A percentile compares a stretch with the other conserved stretches of the same genome.
These are phyloP conservation scores for Narthecium ossifragum DNA, from an alignment of 106 monocot species.

Conservation along the genomic window DNA sequence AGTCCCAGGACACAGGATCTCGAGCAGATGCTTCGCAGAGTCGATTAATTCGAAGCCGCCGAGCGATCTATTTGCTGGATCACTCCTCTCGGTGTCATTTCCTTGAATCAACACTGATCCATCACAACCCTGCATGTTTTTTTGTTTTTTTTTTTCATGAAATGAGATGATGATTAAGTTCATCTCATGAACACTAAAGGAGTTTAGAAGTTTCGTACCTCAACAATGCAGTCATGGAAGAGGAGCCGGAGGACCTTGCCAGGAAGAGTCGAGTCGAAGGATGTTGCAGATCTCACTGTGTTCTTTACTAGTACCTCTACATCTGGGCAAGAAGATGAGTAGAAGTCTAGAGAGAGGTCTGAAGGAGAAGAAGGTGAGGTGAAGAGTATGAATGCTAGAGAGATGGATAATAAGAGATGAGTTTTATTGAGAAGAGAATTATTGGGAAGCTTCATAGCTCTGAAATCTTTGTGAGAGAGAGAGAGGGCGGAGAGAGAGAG, in stretches of 20 bases:
- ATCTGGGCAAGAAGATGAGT: conserved; percentile 60
- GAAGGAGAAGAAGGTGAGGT: conserved; percentile 8
- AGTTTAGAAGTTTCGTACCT: conserved; percentile 27
- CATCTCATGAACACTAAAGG: no score
- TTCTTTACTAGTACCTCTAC: conserved; percentile 46
- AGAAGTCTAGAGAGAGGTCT: conserved; percentile 50
- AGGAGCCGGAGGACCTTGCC: conserved; percentile 82
- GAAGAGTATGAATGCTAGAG: neutral
- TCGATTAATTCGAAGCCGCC: conserved; percentile 80
- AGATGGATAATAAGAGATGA: no score
- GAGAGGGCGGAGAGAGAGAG: no score
- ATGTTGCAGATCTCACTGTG: conserved; percentile 41
- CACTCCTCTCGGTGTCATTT: conserved; percentile 65
- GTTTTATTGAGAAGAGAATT: no score
- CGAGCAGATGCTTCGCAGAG: conserved; percentile 56
- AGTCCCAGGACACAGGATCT: conserved; percentile 48
- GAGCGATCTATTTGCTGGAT: conserved; percentile 65
- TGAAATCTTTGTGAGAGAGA: no score
- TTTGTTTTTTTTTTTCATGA: neutral
- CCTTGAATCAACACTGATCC: conserved; percentile 75
- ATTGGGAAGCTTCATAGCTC: neutral
- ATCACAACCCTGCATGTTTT: conserved; percentile 63
- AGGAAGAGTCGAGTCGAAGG: conserved; percentile 41
- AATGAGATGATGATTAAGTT: neutral
- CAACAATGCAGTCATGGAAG: conserved; percentile 92